Conservation (phyloP, 305 asterid genomes). For the Salvia sclarea region DNA sequence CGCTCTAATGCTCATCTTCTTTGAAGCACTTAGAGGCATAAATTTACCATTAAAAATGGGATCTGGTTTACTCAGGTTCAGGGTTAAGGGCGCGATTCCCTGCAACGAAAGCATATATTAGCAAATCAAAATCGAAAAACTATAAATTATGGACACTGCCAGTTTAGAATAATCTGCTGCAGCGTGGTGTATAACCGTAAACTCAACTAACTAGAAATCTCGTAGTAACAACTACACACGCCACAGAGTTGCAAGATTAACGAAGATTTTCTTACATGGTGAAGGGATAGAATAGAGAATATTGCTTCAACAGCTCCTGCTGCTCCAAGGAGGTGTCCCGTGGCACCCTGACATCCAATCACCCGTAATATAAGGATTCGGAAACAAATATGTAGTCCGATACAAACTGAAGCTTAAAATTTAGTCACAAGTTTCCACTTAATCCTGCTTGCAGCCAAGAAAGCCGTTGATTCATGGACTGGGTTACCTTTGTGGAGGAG, state of each 20-base stretch:
- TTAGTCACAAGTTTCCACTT: not conserved
- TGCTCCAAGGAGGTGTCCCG: constrained; percentile 96
- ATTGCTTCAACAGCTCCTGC: constrained; percentile 98
- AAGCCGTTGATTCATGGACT: not conserved
- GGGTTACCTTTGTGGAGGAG: constrained; percentile 89
- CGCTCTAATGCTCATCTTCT: constrained; percentile 68
- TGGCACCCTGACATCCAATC: constrained; percentile 65
- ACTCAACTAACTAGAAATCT: not conserved
- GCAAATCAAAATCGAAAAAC: not conserved
- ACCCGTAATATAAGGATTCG: constrained; percentile 10
- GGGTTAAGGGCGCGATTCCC: constrained; percentile 84
- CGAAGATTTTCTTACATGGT: constrained; percentile 55
- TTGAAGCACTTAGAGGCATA: constrained; percentile 73
- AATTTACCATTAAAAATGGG: constrained; percentile 63
- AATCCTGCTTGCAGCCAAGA: not conserved
- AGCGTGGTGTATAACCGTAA: not conserved
- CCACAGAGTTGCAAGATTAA: constrained; percentile 4
- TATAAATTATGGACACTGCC: not conserved
- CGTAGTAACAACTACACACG: not conserved
- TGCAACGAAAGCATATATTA: constrained; percentile 37
- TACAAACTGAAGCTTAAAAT: not conserved
- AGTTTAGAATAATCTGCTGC: not conserved
- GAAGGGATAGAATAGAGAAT: constrained; percentile 73
- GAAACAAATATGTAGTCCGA: not conserved
- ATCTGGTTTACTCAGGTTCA: constrained; percentile 72